These are phyloP conservation scores for Solanum arcanum DNA, from an alignment of 257 asterid genomes.

Conservation along the genomic window DNA sequence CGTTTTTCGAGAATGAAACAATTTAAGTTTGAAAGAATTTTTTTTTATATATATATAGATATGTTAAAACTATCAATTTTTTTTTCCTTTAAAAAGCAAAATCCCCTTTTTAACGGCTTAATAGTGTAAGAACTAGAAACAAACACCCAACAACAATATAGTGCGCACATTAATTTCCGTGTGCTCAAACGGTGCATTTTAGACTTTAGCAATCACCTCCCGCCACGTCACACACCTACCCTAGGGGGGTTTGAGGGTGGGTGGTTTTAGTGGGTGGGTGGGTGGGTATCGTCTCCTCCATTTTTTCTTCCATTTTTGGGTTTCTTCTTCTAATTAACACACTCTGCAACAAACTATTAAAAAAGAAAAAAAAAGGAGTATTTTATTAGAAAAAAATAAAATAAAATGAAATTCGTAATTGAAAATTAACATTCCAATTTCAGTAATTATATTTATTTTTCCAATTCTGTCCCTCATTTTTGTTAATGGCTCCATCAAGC, in stretches of 20 bases:
- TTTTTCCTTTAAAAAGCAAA: neutral
- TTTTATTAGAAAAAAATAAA: neutral
- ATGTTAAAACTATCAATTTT: too few relatives aligned
- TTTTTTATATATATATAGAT: too few relatives aligned
- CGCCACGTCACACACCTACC: neutral
- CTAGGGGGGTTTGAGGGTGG: neutral
- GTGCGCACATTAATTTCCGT: neutral
- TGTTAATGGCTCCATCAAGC: slow-evolving; percentile 8
- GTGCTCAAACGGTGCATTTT: neutral
- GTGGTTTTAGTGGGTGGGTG: neutral
- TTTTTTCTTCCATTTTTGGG: neutral
- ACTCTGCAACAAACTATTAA: neutral
- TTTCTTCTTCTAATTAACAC: neutral
- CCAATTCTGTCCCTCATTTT: neutral
- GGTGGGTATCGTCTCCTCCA: neutral
- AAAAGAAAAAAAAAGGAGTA: neutral
- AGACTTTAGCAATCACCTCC: neutral
- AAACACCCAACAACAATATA: neutral
- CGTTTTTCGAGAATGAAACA: too few relatives aligned
- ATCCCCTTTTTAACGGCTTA: neutral
- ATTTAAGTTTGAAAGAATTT: too few relatives aligned
- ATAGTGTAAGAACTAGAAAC: neutral
- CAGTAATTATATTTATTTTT: slow-evolving; percentile 5
- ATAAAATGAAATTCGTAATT: neutral
- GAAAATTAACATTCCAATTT: slow-evolving; percentile 11